A percentile compares a stretch with the other conserved stretches of the same genome.
phyloP scores from a whole-genome alignment of 768 basidiomycete genomes.

The Grammothele lineata region DNA sequence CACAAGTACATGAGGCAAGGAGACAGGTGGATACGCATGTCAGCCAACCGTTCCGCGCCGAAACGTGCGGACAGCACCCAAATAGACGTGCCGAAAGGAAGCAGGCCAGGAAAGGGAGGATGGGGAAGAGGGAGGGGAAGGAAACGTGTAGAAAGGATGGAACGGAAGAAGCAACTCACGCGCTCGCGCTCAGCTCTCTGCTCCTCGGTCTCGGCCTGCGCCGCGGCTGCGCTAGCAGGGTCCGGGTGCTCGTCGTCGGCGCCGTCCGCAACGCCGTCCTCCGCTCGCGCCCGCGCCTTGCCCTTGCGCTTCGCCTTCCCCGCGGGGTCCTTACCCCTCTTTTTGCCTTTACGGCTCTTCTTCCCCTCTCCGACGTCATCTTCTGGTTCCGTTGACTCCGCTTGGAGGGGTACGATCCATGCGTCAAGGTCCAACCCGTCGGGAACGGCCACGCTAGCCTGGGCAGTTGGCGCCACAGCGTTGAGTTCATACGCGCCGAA shows the following conservation, averaged over 20 bases:
- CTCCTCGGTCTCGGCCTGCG: constrained; percentile 49
- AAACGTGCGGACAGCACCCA: not conserved
- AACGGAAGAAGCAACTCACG: constrained; percentile 44
- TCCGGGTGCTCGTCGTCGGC: constrained; percentile 29
- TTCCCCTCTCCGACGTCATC: constrained; percentile 37
- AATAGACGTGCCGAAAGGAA: no score
- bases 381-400: constrained; percentile 26
- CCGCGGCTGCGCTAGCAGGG: constrained; percentile 33
- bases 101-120: no score
- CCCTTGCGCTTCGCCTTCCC: constrained; percentile 33
- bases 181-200: constrained; percentile 56
- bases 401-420: constrained; percentile 73
- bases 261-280: constrained; percentile 32
- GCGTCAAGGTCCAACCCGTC: constrained; percentile 82
- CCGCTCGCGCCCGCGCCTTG: constrained; percentile 42
- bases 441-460: constrained; percentile 76
- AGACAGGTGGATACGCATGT: not conserved
- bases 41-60: not conserved
- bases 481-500: constrained; percentile 78
- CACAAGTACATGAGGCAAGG: not conserved
- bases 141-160: no score
- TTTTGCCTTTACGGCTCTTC: constrained; percentile 37
- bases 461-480: constrained; percentile 76
- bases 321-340: constrained; percentile 9
- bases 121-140: no score